Base-by-base conservation (phyloP, 768 basidiomycete species). In the Tricholomella constricta region DNA sequence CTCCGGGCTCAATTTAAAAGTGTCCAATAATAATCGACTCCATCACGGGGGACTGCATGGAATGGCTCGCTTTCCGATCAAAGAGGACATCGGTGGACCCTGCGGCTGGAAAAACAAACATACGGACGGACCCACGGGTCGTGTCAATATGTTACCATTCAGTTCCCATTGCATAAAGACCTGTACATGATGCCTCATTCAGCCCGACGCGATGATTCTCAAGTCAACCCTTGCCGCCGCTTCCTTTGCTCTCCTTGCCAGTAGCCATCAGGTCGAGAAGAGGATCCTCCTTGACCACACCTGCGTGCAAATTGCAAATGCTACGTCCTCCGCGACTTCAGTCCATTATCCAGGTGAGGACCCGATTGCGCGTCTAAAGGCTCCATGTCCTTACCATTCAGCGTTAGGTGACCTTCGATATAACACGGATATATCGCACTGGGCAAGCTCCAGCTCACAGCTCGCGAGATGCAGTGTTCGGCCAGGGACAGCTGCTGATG, bases 381-480 rank as follows among this genome's bases (percentile, higher is more conserved):
- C 9, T n/a, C 31, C 15, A 17, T n/a, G 45, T 41, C 11, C 17
- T 48, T n/a, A 38, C 42, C 20, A 12, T 9, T 15, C 3, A 35
- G 17, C 7, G 3, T 34, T 27, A 62, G 71, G 69, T 2, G 48
- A 63, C 6, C 8, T 57, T 2, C 37, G 64, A 17, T 86, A 82
- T 50, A 31, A 32, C 0, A 61, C 68, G 12, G 82, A 78, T 52
- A 73, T 80, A 19, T 44, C 56, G 2, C 82, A 85, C 52, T 85
- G 79, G 79, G 76, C 79, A 0, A 64, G 65, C 20, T 81, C 82
- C 4, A 83, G 79, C 56, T 61, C 71, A 0, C 73, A 82, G 48
- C 1, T 48, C 1, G 61, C 84, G 0, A 65, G 72, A 2, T 87
- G 84, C 60, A 77, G 78, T 9, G 83, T 87, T 8, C 80, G 85